Evolutionary conservation across 2,329 filamentous ascomycete genomes (phyloP).

Genomic region (Neopestalotiopsis clavispora): DNA sequence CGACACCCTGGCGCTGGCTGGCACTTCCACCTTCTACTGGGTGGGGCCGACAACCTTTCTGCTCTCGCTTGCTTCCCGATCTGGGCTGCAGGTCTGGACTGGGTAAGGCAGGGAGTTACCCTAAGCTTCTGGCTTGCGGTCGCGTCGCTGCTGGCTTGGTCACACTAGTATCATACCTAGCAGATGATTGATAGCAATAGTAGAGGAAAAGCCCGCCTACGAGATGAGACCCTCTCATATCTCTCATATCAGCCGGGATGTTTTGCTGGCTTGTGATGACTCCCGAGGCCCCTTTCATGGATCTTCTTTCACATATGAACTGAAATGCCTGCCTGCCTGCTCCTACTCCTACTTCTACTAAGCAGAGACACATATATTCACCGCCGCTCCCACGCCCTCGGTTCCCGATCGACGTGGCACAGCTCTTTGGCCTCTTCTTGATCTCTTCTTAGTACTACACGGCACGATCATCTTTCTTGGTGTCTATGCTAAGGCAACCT

Average conservation of each 20-base stretch:
- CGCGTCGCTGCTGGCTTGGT: neutral
- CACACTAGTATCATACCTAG: neutral
- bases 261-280: neutral
- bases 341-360: neutral
- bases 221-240: neutral
- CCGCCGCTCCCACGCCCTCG: neutral
- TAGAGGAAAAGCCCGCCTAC: neutral
- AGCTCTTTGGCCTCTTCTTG: neutral
- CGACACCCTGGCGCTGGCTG: neutral
- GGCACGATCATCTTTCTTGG: neutral
- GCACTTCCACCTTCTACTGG: neutral
- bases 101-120: neutral
- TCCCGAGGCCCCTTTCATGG: neutral
- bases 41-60: neutral
- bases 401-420: neutral
- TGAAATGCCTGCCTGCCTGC: too few species aligned
- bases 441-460: neutral
- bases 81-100: slow-evolving; percentile 6
- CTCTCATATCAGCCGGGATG: neutral
- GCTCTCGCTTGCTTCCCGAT: slow-evolving; percentile 5
- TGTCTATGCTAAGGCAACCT: neutral
- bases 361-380: neutral
- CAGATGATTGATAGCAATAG: neutral
- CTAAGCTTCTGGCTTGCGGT: neutral
- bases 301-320: neutral